Evolutionary conservation across 1,139 yeast species (phyloP).

Genomic region (Petasospora rhodanensis): DNA sequence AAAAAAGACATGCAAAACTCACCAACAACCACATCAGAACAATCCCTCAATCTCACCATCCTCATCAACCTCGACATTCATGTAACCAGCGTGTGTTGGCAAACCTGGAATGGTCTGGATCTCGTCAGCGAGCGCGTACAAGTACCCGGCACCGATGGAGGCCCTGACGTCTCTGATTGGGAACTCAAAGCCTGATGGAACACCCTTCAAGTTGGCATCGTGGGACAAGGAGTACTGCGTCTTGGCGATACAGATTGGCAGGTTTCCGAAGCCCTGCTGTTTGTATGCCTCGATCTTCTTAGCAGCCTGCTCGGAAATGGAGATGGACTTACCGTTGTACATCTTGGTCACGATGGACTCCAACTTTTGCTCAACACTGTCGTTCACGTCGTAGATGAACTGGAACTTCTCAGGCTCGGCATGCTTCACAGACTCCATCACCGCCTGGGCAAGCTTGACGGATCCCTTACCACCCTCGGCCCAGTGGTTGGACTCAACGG

Average conservation of each 20-base stretch:
- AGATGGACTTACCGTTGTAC: constrained; percentile 73
- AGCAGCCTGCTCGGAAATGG: constrained; percentile 64
- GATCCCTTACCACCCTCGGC: constrained; percentile 80
- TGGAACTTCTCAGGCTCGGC: constrained; percentile 38
- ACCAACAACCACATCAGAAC: too few relatives aligned
- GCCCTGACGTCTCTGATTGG: constrained; percentile 80
- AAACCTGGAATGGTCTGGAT: constrained; percentile 83
- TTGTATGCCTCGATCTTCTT: constrained; percentile 81
- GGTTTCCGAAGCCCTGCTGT: constrained; percentile 82
- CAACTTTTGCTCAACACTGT: constrained; percentile 59
- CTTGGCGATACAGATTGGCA: constrained; percentile 83
- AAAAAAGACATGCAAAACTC: too few relatives aligned
- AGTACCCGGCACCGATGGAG: constrained; percentile 79
- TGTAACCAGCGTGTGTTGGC: constrained; percentile 78
- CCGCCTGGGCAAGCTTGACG: constrained; percentile 62
- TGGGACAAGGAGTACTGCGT: constrained; percentile 81
- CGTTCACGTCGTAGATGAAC: constrained; percentile 57
- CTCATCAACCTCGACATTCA: constrained; percentile 78
- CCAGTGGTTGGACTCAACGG: constrained; percentile 77
- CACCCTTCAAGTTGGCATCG: constrained; percentile 78
- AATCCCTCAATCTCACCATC: constrained; percentile 84
- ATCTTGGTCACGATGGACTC: constrained; percentile 62
- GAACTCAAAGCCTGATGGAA: constrained; percentile 71
- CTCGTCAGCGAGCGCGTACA: constrained; percentile 79
- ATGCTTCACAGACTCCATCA: constrained; percentile 51